Evolutionary conservation across 257 asterid species (phyloP).

Genomic region (Ajuga chamaepitys): DNA sequence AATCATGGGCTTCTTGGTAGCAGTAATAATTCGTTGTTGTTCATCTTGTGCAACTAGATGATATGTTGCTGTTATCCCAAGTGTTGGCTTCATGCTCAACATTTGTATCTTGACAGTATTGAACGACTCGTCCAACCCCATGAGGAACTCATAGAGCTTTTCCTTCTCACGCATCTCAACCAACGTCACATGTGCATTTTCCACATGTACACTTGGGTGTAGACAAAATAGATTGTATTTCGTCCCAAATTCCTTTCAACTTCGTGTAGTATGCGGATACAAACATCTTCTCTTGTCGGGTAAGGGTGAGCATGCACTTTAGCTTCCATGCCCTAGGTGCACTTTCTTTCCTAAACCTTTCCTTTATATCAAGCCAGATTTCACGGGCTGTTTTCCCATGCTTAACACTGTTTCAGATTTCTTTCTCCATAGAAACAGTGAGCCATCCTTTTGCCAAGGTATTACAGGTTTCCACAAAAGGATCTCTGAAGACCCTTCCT

Average conservation of each 20-base stretch:
- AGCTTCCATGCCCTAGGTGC: not conserved
- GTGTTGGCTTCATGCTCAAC: not conserved
- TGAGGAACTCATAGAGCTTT: not conserved
- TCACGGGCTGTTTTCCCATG: not conserved
- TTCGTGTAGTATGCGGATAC: not conserved
- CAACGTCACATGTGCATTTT: not conserved
- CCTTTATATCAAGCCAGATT: not conserved
- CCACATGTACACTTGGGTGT: not conserved
- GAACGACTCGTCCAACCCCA: not conserved
- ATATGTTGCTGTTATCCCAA: not conserved
- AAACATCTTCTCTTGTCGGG: not conserved
- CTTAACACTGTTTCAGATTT: not conserved
- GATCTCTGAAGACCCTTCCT: not conserved
- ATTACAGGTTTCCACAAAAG: not conserved
- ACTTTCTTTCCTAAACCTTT: not conserved
- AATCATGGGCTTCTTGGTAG: too few species aligned
- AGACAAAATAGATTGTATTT: not conserved
- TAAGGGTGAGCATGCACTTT: not conserved
- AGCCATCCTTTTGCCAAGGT: not conserved
- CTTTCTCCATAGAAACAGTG: not conserved
- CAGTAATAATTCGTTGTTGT: not conserved
- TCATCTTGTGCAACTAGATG: not conserved
- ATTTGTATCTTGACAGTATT: not conserved
- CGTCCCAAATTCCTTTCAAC: not conserved
- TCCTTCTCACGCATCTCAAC: not conserved